Percentiles rank a stretch among this genome's conserved stretches.
These are phyloP conservation scores for Euphorbia celastroides DNA, from an alignment of 441 rosid genomes.

Conservation along the genomic window DNA sequence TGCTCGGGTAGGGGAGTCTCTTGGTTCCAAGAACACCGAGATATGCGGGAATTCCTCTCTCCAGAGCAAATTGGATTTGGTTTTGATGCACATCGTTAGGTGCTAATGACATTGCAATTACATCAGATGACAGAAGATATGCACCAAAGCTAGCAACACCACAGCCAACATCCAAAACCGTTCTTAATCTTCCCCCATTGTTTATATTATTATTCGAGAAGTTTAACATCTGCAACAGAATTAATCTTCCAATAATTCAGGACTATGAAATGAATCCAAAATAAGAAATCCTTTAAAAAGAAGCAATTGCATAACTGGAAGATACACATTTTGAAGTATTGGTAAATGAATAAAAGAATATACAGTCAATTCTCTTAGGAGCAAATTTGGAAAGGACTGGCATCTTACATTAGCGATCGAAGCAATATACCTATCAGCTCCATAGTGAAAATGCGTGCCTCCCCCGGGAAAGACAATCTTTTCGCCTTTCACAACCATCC, in stretches of 20 bases:
- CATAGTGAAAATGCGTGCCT: conserved; percentile 98
- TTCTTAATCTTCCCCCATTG: conserved; percentile 69
- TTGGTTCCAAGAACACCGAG: conserved; percentile 97
- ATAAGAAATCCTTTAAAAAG: too few relatives aligned
- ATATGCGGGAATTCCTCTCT: conserved; percentile 97
- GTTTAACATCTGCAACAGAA: conserved; percentile 74
- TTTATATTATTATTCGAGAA: conserved; percentile 69
- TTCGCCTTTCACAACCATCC: conserved; percentile 99
- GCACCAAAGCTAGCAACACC: conserved; percentile 99
- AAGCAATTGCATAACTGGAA: background rate
- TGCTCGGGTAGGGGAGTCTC: conserved; percentile 98
- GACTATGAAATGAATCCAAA: too few relatives aligned
- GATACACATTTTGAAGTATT: background rate
- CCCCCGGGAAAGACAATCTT: conserved; percentile 93
- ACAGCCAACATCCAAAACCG: conserved; percentile 96
- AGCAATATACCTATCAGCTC: conserved; percentile 96
- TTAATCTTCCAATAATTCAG: background rate
- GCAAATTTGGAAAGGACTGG: conserved; percentile 9
- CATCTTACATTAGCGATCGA: conserved; percentile 81
- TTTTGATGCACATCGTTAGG: conserved; percentile 99
- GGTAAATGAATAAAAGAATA: background rate
- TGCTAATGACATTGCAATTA: conserved; percentile 85
- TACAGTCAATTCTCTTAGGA: background rate
- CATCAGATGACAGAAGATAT: conserved; percentile 80
- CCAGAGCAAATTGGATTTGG: conserved; percentile 97